A percentile compares a stretch with the other conserved stretches of the same genome.
Conservation (phyloP, 169 alveolate species). For the Neospora caninum region DNA sequence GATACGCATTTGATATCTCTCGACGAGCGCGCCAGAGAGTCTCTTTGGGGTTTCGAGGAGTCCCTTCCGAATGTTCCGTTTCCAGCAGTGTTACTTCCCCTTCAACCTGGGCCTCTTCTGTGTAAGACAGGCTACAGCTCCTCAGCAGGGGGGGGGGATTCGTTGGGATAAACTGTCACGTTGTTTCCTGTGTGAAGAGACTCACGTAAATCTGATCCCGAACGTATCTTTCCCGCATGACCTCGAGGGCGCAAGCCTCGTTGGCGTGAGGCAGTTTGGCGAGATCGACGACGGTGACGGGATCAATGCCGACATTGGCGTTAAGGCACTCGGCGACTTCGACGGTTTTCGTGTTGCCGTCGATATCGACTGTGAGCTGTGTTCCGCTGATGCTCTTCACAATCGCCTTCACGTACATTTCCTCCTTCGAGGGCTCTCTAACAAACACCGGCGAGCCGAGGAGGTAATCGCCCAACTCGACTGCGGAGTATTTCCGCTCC, state of each 20-base stretch:
- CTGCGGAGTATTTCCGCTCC: slow-evolving; percentile 54
- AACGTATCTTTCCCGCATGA: slow-evolving; percentile 70
- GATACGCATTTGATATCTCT: no score
- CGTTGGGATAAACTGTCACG: no score
- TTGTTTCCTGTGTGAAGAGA: no score
- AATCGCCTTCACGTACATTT: slow-evolving; percentile 31
- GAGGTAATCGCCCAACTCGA: slow-evolving; percentile 60
- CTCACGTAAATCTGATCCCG: slow-evolving; percentile 70
- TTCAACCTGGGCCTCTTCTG: no score
- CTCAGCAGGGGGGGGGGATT: no score
- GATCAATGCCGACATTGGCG: slow-evolving; percentile 70
- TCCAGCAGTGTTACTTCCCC: no score
- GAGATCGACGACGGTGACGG: slow-evolving; percentile 89
- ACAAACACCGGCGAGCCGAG: slow-evolving; percentile 61
- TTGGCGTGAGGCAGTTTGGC: slow-evolving; percentile 91
- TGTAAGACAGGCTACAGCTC: no score
- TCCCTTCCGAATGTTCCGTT: no score
- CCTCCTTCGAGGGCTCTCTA: slow-evolving; percentile 38
- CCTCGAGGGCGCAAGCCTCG: slow-evolving; percentile 89
- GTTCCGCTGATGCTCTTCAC: slow-evolving; percentile 52
- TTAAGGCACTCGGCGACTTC: slow-evolving; percentile 51
- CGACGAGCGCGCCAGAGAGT: no score
- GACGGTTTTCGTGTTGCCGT: slow-evolving; percentile 46
- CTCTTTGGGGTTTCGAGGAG: no score
- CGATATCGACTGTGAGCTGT: slow-evolving; percentile 36